phyloP scores from a whole-genome alignment of 805 yeast species.

The Candida pini region DNA sequence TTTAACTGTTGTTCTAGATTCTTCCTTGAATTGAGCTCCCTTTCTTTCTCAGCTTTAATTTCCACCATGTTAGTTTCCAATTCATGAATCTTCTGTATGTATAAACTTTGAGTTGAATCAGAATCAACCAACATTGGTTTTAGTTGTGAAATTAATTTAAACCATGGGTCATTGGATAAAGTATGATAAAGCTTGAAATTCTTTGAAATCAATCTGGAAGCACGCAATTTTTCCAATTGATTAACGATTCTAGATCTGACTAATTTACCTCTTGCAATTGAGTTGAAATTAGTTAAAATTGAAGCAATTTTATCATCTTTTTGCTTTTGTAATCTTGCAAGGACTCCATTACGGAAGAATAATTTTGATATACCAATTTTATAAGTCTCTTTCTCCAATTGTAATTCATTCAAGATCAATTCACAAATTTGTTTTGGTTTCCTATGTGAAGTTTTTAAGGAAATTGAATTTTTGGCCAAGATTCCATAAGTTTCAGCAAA shows the following conservation, averaged over 20 bases:
- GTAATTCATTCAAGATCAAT: constrained; percentile 54
- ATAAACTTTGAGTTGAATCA: constrained; percentile 34
- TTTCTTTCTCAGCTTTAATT: constrained; percentile 33
- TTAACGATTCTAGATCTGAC: constrained; percentile 44
- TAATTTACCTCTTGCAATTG: constrained; percentile 58
- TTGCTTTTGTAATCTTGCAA: constrained; percentile 70
- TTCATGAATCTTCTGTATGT: constrained; percentile 51
- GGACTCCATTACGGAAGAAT: constrained; percentile 71
- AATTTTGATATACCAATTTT: constrained; percentile 68
- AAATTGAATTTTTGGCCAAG: constrained; percentile 42
- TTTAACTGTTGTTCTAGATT: constrained; percentile 32
- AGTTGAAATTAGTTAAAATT: constrained; percentile 57
- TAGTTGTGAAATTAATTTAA: constrained; percentile 58
- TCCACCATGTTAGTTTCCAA: constrained; percentile 50
- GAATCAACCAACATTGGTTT: constrained; percentile 59
- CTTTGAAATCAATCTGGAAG: constrained; percentile 61
- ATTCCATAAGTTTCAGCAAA: constrained; percentile 72
- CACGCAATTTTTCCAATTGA: constrained; percentile 55
- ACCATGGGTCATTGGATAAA: constrained; percentile 67
- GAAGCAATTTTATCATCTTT: constrained; percentile 60
- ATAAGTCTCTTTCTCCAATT: constrained; percentile 54
- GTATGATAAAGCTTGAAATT: constrained; percentile 51
- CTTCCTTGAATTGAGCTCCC: constrained; percentile 37
- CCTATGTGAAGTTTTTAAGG: constrained; percentile 25
- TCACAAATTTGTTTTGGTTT: constrained; percentile 64